Base-by-base conservation (phyloP, 345 rosid species). In the Populus tremula region DNA sequence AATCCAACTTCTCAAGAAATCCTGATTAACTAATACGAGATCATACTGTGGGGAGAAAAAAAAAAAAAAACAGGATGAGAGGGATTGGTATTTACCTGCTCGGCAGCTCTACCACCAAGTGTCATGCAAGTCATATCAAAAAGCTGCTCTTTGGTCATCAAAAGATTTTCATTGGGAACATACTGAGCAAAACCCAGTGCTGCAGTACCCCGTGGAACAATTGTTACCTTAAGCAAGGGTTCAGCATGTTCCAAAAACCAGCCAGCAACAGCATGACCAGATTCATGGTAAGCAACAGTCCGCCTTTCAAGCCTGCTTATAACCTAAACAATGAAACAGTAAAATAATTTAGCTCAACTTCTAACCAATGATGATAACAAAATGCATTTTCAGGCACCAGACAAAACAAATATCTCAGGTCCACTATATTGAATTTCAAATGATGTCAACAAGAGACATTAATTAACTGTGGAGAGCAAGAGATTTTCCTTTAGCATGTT, bases 181-280 rank as follows among this genome's bases (percentile, higher is more conserved):
- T 93, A 96, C 75, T 93, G 98, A 1, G 99, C 97, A 86, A 96
- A 96, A 17, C 99, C 98, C 43, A 96, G 94, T 1, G 98, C 96
- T 1, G 98, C 97, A 67, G 98, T 92, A 21, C 99, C 99, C 1
- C 98, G 97, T 43, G 99, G 99, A 73, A 96, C 98, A 33, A 96
- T 96, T 20, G 99, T 92, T 77, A 96, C 99, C 78, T 96, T 96
- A 77, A 96, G 81, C 81, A 93, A 87, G n/a, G 99, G 98, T 70
- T 96, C 96, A 4, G 99, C 98, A 71, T 96, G 97, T 82, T 96
- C 98, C 84, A 96, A 77, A 84, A 96, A 93, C 98, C 99, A 96
- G 49, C 99, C 95, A 64, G 93, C 78, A 74, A 96, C 96, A 67
- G 97, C 99, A 56, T 96, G 98, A 29, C 99, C 98, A 61, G 99